A percentile compares a stretch with the other conserved stretches of the same genome.
These are phyloP conservation scores for Acephala macrosclerotiorum DNA, from an alignment of 2,329 filamentous ascomycete species.

Conservation along the genomic window DNA sequence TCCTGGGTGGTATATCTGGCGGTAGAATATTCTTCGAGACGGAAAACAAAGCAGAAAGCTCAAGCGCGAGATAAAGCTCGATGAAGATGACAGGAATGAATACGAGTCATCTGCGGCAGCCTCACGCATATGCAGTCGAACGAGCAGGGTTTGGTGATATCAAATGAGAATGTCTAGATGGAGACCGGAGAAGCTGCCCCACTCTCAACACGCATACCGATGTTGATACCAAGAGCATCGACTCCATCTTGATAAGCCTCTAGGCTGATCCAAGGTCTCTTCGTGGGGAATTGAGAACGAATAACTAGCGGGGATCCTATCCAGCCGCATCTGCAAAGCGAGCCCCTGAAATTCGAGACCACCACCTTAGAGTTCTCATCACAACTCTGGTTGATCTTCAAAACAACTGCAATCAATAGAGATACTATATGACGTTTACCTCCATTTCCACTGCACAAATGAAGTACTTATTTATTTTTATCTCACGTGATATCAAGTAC, in stretches of 20 bases:
- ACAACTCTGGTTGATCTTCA: not conserved
- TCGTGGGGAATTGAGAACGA: not conserved
- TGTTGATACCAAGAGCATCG: not conserved
- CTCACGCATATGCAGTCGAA: not conserved
- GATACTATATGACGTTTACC: not conserved
- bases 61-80: conserved; percentile 5
- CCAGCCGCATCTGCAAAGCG: not conserved
- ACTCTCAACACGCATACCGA: not conserved
- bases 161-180: not conserved
- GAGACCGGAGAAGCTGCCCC: not conserved
- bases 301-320: not conserved
- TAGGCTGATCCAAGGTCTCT: not conserved
- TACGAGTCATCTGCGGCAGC: not conserved
- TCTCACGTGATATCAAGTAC: not conserved
- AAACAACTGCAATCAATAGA: not conserved
- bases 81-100: not conserved
- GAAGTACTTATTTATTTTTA: not conserved
- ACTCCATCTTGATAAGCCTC: not conserved
- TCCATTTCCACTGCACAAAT: not conserved
- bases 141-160: not conserved
- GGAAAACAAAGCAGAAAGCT: not conserved
- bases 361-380: not conserved
- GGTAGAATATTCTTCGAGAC: conserved; percentile 11
- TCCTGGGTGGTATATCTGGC: conserved; percentile 34
- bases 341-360: not conserved